Evolutionary conservation across 768 basidiomycete genomes (phyloP).

Genomic region (Fomitopsis serialis): DNA sequence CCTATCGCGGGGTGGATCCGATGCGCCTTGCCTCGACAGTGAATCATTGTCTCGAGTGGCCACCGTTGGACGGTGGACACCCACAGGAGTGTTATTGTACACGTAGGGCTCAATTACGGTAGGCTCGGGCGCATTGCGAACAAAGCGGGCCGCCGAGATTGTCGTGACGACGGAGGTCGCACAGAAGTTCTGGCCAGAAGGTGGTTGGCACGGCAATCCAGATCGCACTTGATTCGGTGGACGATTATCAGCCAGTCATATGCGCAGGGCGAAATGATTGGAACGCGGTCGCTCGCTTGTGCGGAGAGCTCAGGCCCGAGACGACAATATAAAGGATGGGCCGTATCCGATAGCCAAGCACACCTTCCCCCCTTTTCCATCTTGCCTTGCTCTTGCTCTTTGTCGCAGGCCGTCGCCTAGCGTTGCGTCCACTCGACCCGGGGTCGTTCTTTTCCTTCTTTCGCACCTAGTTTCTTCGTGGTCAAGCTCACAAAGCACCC

Average conservation of each 20-base stretch:
- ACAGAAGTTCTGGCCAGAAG: background rate
- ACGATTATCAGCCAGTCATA: constrained; percentile 1
- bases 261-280: background rate
- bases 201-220: constrained; percentile 5
- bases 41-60: too few relatives aligned
- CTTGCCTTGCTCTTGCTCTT: constrained; percentile 20
- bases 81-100: too few relatives aligned
- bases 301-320: background rate
- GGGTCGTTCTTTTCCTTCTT: constrained; percentile 42
- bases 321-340: constrained; percentile 10
- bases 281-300: background rate
- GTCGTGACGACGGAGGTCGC: background rate
- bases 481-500: constrained; percentile 27
- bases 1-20: too few relatives aligned
- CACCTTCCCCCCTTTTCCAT: constrained; percentile 15
- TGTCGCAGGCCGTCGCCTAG: constrained; percentile 34
- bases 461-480: constrained; percentile 10
- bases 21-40: too few relatives aligned
- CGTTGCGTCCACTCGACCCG: constrained; percentile 47
- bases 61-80: too few relatives aligned
- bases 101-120: too few relatives aligned
- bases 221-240: background rate
- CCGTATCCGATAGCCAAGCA: constrained; percentile 3
- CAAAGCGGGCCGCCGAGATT: background rate
- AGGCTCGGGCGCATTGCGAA: too few relatives aligned